Evolutionary conservation across 768 basidiomycete genomes (phyloP).

Genomic region (Termitomyces sp.): DNA sequence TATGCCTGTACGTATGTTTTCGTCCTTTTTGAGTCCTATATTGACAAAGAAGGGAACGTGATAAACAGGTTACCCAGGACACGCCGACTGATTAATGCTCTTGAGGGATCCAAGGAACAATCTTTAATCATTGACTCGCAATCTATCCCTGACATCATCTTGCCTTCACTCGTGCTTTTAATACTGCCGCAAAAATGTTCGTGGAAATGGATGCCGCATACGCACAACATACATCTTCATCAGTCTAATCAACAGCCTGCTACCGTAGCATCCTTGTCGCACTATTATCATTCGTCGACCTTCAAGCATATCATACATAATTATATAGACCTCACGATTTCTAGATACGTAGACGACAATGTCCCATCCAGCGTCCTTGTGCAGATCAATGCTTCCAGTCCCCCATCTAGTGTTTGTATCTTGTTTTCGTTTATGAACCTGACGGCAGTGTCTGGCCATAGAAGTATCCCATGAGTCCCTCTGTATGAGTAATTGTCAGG

Average conservation of each 20-base stretch:
- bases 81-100: not conserved
- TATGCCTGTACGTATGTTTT: not conserved
- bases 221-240: not conserved
- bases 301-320: not conserved
- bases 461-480: conserved; percentile 66
- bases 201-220: not conserved
- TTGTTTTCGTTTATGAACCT: conserved; percentile 4
- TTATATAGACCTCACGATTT: not conserved
- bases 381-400: not conserved
- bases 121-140: too few species aligned
- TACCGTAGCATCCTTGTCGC: not conserved
- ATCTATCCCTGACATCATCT: not conserved
- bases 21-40: not conserved
- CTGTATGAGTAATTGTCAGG: conserved; percentile 60
- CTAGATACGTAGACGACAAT: not conserved
- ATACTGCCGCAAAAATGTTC: not conserved
- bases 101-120: too few species aligned
- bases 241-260: not conserved
- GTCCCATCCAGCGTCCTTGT: not conserved
- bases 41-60: not conserved
- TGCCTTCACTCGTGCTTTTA: not conserved
- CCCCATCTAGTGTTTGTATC: not conserved
- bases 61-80: not conserved
- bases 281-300: not conserved
- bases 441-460: conserved; percentile 53